Percentiles rank a stretch among this genome's conserved stretches.
These are phyloP conservation scores for Pseudonectria buxi DNA, from an alignment of 2,329 filamentous ascomycete genomes.

Conservation along the genomic window DNA sequence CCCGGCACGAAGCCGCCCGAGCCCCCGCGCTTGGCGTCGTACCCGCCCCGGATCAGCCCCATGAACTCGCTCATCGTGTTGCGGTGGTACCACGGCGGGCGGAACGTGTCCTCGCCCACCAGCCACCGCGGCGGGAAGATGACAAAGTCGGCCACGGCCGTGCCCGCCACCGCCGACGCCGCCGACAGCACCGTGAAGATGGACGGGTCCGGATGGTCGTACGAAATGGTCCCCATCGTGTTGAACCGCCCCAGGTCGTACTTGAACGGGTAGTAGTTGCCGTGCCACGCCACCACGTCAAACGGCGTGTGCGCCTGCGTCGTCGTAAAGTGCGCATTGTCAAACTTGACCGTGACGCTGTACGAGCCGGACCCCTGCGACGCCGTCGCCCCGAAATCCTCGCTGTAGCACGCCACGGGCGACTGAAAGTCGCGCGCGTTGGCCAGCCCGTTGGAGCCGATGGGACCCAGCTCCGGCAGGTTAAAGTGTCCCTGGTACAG, in stretches of 20 bases:
- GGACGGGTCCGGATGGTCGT: conserved; percentile 70
- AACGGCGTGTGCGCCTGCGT: conserved; percentile 66
- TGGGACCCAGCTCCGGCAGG: conserved; percentile 66
- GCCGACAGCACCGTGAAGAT: conserved; percentile 70
- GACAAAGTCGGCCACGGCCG: conserved; percentile 64
- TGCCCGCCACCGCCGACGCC: conserved; percentile 52
- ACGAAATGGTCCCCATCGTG: conserved; percentile 64
- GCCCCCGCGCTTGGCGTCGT: conserved; percentile 54
- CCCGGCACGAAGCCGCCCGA: conserved; percentile 50
- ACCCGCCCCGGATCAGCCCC: conserved; percentile 51
- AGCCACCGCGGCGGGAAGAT: conserved; percentile 69
- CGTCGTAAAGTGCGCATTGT: conserved; percentile 59
- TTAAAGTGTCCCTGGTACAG: conserved; percentile 66
- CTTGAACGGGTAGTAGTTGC: conserved; percentile 74
- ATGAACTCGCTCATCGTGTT: conserved; percentile 63
- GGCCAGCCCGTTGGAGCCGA: conserved; percentile 68
- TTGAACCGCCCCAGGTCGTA: conserved; percentile 75
- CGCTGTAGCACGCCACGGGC: conserved; percentile 62
- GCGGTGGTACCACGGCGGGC: conserved; percentile 66
- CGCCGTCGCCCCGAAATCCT: conserved; percentile 43
- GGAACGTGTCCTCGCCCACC: conserved; percentile 62
- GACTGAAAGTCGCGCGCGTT: conserved; percentile 70
- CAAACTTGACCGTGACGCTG: conserved; percentile 58
- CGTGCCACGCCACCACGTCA: conserved; percentile 75
- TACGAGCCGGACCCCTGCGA: conserved; percentile 31